Conservation (phyloP, 2,329 filamentous ascomycete genomes). For the Exophiala spinifera region DNA sequence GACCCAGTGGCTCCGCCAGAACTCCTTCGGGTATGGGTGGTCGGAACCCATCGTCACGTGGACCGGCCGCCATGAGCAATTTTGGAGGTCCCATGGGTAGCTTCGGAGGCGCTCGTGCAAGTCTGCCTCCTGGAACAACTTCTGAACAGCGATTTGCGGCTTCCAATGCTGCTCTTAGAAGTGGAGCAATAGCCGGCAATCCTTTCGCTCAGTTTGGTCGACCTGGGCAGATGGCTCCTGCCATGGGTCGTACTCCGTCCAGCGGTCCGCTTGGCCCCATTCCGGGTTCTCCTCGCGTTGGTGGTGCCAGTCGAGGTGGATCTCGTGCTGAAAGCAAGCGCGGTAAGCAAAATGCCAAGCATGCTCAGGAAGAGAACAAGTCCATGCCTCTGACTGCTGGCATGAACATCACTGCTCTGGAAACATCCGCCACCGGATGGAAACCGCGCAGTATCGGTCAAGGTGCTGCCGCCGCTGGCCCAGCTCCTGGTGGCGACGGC, state of each 20-base stretch:
- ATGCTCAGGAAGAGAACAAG: conserved; percentile 70
- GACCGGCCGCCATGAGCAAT: conserved; percentile 52
- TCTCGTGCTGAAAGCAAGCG: conserved; percentile 47
- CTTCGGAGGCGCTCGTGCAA: conserved; percentile 57
- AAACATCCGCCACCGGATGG: conserved; percentile 74
- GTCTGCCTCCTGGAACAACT: conserved; percentile 71
- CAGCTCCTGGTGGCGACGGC: conserved; percentile 50
- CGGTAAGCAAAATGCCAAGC: conserved; percentile 52
- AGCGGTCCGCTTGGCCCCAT: conserved; percentile 51
- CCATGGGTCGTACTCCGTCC: conserved; percentile 64
- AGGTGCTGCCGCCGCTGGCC: conserved; percentile 42
- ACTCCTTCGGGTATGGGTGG: conserved; percentile 49
- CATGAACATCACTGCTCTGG: conserved; percentile 76
- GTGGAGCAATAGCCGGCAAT: conserved; percentile 44
- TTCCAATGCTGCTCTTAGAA: conserved; percentile 50
- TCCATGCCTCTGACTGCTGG: conserved; percentile 88
- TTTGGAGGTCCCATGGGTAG: conserved; percentile 60
- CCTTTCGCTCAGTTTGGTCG: conserved; percentile 61
- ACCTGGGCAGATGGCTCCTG: conserved; percentile 55
- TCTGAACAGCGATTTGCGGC: conserved; percentile 73
- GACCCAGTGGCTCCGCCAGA: conserved; percentile 55
- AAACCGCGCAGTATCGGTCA: conserved; percentile 71
- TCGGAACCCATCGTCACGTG: conserved; percentile 52
- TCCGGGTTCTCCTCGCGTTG: conserved; percentile 69
- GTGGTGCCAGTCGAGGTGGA: conserved; percentile 60